Percentiles rank a stretch among this genome's conserved stretches.
These are phyloP conservation scores for Mrakiaceae sp. DNA, from an alignment of 1,284 basidiomycete species.

Conservation along the genomic window DNA sequence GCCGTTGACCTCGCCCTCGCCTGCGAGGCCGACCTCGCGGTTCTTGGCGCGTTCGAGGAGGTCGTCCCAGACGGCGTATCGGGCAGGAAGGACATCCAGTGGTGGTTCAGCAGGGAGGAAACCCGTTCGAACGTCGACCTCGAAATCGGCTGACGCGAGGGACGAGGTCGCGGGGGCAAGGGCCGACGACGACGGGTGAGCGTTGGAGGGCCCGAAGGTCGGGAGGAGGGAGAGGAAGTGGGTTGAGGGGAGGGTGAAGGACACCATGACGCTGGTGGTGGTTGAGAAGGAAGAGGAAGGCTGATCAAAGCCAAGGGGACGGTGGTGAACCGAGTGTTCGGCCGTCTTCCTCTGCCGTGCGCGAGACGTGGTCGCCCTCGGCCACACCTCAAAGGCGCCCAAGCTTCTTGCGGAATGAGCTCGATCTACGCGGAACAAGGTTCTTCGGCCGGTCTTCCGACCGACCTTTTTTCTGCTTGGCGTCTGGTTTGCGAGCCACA, in stretches of 20 bases:
- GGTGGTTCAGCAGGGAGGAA: constrained; percentile 81
- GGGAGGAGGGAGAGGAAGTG: constrained; percentile 51
- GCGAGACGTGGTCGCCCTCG: too few species aligned
- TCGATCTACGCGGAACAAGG: too few species aligned
- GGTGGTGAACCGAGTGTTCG: too few species aligned
- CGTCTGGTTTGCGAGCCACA: too few species aligned
- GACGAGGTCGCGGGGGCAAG: constrained; percentile 60
- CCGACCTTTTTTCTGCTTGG: too few species aligned
- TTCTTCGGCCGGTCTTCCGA: too few species aligned
- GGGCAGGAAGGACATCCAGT: constrained; percentile 46
- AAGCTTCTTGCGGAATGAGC: too few species aligned
- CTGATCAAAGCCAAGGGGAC: too few species aligned
- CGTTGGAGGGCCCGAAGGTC: constrained; percentile 22
- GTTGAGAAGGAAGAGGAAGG: too few species aligned
- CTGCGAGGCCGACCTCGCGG: constrained; percentile 18
- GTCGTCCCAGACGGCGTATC: constrained; percentile 63
- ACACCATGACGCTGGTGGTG: neutral
- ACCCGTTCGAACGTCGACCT: constrained; percentile 81
- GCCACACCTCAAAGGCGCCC: too few species aligned
- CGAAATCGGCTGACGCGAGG: constrained; percentile 85
- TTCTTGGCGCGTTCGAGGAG: constrained; percentile 43
- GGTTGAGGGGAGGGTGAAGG: constrained; percentile 36
- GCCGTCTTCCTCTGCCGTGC: too few species aligned
- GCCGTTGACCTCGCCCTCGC: constrained; percentile 39
- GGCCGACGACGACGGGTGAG: constrained; percentile 27